A percentile compares a stretch with the other conserved stretches of the same genome.
These are phyloP conservation scores for Claviceps lovelessii DNA, from an alignment of 2,329 filamentous ascomycete species.

Conservation along the genomic window DNA sequence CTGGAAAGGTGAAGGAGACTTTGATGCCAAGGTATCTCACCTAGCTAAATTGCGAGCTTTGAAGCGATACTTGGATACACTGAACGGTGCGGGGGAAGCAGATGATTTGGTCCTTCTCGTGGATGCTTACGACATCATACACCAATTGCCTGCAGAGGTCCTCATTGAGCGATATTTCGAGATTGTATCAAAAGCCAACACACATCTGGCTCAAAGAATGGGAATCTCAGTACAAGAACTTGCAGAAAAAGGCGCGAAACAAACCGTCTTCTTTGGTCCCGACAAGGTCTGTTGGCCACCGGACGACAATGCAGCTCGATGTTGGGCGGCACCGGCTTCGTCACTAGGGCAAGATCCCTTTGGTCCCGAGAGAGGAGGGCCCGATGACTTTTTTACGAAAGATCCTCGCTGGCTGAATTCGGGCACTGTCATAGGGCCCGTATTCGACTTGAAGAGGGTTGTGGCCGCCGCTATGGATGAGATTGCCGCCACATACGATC, in stretches of 20 bases:
- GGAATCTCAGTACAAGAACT: conserved; percentile 22
- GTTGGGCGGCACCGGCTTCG: conserved; percentile 25
- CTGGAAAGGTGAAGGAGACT: conserved; percentile 21
- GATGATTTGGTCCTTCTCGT: conserved; percentile 49
- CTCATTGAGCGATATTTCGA: conserved; percentile 48
- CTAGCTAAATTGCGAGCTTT: conserved; percentile 26
- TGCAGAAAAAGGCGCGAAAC: conserved; percentile 18
- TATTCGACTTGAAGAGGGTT: conserved; percentile 16
- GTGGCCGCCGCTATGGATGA: conserved; percentile 15
- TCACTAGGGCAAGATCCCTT: conserved; percentile 19
- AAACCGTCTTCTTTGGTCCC: conserved; percentile 29
- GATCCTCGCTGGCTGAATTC: conserved; percentile 30
- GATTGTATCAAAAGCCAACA: conserved; percentile 37
- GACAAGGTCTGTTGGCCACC: conserved; percentile 31
- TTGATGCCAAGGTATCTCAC: conserved; percentile 22
- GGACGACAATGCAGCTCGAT: conserved; percentile 21
- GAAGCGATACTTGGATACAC: conserved; percentile 19
- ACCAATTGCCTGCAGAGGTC: conserved; percentile 50
- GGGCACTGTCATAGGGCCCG: conserved; percentile 29
- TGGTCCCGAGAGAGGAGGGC: conserved; percentile 21
- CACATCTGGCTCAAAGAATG: conserved; percentile 34
- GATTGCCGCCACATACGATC: conserved; percentile 20
- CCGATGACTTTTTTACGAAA: conserved; percentile 16
- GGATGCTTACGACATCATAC: conserved; percentile 49
- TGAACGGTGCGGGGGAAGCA: conserved; percentile 18